Base-by-base conservation (phyloP, 1,284 basidiomycete species). In the Ganoderma resinaceum region DNA sequence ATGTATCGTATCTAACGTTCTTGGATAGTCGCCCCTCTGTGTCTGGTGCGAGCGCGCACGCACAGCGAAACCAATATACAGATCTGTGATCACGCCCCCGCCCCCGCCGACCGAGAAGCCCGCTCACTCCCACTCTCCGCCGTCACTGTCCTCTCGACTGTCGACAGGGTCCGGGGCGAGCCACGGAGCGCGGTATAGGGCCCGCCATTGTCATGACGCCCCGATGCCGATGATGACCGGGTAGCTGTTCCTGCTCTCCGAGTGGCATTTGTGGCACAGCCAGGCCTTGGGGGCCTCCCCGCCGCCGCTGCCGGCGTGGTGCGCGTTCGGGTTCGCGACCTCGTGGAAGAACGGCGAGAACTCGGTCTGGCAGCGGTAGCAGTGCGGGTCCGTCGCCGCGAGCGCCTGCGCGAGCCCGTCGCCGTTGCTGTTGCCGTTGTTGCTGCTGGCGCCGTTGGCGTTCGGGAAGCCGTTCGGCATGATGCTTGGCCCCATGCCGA, bases 231-330 rank as follows among this genome's bases (percentile, higher is more conserved):
- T 75, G 37, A 72, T 70, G 57, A 70, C 72, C 23, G 71, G 70
- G 59, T 72, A 73, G 67, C 59, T 71, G 62, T 70, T 70, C 53
- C 72, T 57, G 53, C 67, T 70, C 62, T 78, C 76, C 42, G 83
- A 86, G 73, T 89, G 81, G 74, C 90, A 91, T 73, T 82, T 82
- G 75, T 91, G 90, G 75, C 89, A 91, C 49, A 86, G 76, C 83
- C 83, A 88, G 43, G 75, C 68, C 42, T 70, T 68, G 18, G 58
- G 42, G 31, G 67, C 9, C 35, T 37, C 58, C n/a, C 18, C 43
- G n/a, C 58, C 37, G 31, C n/a, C n/a, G 35, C 29, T 55, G 53
- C 20, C 20, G 31, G 57, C 20, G 52, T 33, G 35, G 52, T 38
- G 52, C 62, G 35, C 68, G 69, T 68, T 62, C 49, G 70, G 69